Evolutionary conservation across 768 basidiomycete species (phyloP).

Genomic region (Calocera cornea): DNA sequence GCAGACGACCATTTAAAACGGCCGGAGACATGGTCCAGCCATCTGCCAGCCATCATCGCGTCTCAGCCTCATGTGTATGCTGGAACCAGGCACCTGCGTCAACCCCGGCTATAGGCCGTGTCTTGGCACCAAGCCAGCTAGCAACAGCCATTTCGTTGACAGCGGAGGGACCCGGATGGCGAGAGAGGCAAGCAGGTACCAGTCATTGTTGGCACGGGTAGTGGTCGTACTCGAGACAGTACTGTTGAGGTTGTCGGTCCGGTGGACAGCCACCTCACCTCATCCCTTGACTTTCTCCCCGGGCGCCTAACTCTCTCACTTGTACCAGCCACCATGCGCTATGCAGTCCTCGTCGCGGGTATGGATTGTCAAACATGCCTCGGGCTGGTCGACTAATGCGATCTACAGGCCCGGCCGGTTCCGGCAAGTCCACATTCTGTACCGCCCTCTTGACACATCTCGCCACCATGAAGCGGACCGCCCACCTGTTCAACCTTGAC

Average conservation of each 20-base stretch:
- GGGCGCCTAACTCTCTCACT: background rate
- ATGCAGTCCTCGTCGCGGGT: constrained; percentile 55
- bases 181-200: background rate
- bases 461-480: constrained; percentile 61
- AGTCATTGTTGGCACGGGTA: background rate
- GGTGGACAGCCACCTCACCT: constrained; percentile 4
- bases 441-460: constrained; percentile 81
- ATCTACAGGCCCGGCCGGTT: constrained; percentile 83
- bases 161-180: background rate
- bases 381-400: background rate
- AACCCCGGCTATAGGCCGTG: background rate
- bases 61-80: constrained; percentile 5
- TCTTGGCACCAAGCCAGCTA: background rate
- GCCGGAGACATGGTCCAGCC: constrained; percentile 1
- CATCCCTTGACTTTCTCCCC: background rate
- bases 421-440: constrained; percentile 94
- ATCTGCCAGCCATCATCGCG: constrained; percentile 5
- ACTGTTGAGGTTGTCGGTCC: background rate
- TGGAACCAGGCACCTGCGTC: background rate
- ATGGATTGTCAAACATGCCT: background rate
- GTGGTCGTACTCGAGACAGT: background rate
- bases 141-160: background rate
- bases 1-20: background rate
- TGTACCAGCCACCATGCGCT: constrained; percentile 44
- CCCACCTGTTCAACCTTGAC: constrained; percentile 92